Conservation (phyloP, 768 basidiomycete genomes). For the Leccinum ochraceum region DNA sequence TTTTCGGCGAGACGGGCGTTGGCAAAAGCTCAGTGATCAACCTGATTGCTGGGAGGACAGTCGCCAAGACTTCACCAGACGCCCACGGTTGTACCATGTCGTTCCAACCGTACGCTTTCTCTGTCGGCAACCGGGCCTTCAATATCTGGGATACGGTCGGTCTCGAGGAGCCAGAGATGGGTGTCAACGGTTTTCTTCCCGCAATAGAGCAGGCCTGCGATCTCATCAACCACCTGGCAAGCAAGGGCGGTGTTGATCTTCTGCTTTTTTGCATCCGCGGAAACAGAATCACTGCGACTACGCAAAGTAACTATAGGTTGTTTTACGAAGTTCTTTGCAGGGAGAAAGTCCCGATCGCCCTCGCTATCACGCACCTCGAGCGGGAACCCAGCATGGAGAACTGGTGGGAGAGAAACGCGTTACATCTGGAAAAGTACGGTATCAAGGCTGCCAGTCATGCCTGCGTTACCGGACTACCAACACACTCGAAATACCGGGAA, state of each 20-base stretch:
- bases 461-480: conserved; percentile 37
- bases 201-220: conserved; percentile 32
- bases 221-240: conserved; percentile 36
- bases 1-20: conserved; percentile 47
- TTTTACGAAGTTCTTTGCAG: conserved; percentile 46
- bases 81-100: conserved; percentile 41
- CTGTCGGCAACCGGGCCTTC: conserved; percentile 17
- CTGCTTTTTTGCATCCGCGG: conserved; percentile 44
- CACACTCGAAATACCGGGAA: conserved; percentile 29
- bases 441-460: conserved; percentile 34
- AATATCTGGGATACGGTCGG: conserved; percentile 39
- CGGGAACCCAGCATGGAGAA: conserved; percentile 34
- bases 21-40: conserved; percentile 39
- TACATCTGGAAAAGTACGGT: conserved; percentile 24
- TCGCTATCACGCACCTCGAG: conserved; percentile 44
- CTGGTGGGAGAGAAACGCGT: conserved; percentile 36
- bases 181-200: conserved; percentile 26
- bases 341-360: conserved; percentile 30
- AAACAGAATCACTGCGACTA: conserved; percentile 39
- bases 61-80: conserved; percentile 29
- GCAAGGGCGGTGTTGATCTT: conserved; percentile 39
- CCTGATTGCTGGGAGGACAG: conserved; percentile 27
- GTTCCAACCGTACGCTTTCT: conserved; percentile 29
- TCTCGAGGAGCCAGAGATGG: conserved; percentile 34
- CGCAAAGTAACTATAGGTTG: conserved; percentile 41